Base-by-base conservation (phyloP, 2,329 filamentous ascomycete genomes). In the Arthrinium phaeospermum region DNA sequence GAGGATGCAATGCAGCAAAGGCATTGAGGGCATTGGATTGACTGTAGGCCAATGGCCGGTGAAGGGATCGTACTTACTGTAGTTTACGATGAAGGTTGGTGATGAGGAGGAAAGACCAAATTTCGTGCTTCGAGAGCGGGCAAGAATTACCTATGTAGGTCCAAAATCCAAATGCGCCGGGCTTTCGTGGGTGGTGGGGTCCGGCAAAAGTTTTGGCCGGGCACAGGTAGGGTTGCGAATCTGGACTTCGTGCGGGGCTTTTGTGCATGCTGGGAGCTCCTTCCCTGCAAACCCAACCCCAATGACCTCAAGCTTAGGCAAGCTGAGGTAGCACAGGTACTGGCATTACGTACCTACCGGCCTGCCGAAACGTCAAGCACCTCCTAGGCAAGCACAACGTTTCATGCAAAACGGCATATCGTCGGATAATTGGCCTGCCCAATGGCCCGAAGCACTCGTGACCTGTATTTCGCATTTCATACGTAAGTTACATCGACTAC, bases 181-280 rank as follows among this genome's bases (percentile, higher is more conserved):
- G 57, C 57, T 64, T 64, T 64, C 57, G 57, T 64, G 57, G 57
- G 57, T 64, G 57, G 57, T 64, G 57, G 57, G 57, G 57, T 64
- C 57, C 57, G 57, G 57, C 57, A 41, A 64, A 64, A 64, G 34
- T 64, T 64, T 64, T 64, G 57, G 57, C 57, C 57, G 57, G 57
- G 22, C 34, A 14, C 19, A 64, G 57, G 57, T 64, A 64, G 57
- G 57, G 57, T 64, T 64, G 57, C 19, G 57, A 64, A 64, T 64
- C 57, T 64, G 57, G 57, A 64, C 3, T 64, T 64, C 57, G 57
- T 64, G 57, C 57, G 57, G 57, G 57, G 57, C 57, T 24, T 7
- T 13, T 41, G 57, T 64, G 57, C 57, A 64, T 30, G 10, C 46
- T 49, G 46, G 46, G 19, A 61, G 57, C 57, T 64, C 57, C 57